Base-by-base conservation (phyloP, 2,329 filamentous ascomycete species). In the Monilinia vaccinii-corymbosi region DNA sequence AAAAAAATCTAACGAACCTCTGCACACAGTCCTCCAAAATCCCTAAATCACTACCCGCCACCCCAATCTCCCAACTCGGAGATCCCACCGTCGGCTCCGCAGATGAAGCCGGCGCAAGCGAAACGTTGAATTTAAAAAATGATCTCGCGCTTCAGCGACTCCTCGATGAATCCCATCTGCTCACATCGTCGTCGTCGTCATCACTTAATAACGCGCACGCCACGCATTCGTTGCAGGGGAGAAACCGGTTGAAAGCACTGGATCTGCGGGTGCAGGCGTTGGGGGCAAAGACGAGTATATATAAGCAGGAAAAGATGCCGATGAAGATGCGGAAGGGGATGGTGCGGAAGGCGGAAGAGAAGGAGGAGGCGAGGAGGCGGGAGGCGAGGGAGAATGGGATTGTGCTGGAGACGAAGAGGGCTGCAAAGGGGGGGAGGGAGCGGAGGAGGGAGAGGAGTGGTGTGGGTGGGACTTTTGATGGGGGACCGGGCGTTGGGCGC, bases 301-400 rank as follows among this genome's bases (percentile, higher is more conserved):
- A 87, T 66, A 79, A 80, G 60, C 92, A 96, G 74, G 81, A 86
- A 61, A 92, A 87, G 67, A 96, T 97, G 91, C 93, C 94, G 21
- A 88, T 96, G 80, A 76, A 84, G 46, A 87, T 93, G 71, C 83
- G 91, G 61, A 91, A 88, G 74, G 92, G 93, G n/a, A 97, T 97
- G 62, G 76, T 77, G 18, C 80, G 81, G 1, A 90, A 91, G 56
- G 82, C 82, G 25, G 77, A 73, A 1, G 74, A 78, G 32, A 83
- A 82, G 61, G 92, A 97, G 72, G 76, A 81, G 14, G 88, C 81
- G 76, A 77, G 93, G 56, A 79, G 93, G 42, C 79, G 78, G 45
- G 90, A 96, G 72, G 94, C 94, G 2, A 84, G 81, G 70, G 93
- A 97, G 78, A 96, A 93, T 68, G 94, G 93, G 7, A 86, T 97